Conservation (phyloP, 1,139 yeast genomes). For the Taphrina communis region DNA sequence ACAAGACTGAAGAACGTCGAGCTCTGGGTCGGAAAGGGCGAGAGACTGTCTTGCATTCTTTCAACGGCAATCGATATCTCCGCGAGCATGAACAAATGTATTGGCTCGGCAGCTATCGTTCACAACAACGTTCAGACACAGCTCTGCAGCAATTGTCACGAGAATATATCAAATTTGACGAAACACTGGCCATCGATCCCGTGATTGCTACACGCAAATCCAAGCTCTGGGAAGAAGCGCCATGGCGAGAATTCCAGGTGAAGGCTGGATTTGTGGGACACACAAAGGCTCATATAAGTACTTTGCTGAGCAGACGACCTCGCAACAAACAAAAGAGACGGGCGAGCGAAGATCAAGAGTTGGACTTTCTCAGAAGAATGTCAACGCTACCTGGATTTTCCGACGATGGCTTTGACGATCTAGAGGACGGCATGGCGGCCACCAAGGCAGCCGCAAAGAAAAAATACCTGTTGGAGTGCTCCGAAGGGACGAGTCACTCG, state of each 20-base stretch:
- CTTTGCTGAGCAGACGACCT: not conserved
- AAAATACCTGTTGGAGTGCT: slow-evolving; percentile 1
- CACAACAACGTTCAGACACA: slow-evolving; percentile 15
- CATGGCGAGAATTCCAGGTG: slow-evolving; percentile 13
- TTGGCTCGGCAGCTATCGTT: slow-evolving; percentile 28
- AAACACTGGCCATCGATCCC: slow-evolving; percentile 20
- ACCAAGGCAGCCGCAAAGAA: slow-evolving; percentile 6
- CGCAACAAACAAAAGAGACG: not conserved
- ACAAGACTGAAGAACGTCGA: slow-evolving; percentile 30
- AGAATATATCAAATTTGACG: slow-evolving; percentile 12
- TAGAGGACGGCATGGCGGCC: slow-evolving; percentile 7
- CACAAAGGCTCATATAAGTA: not conserved
- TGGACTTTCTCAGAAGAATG: slow-evolving; percentile 8
- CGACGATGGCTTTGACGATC: slow-evolving; percentile 14
- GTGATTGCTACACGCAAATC: slow-evolving; percentile 7
- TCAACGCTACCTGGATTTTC: slow-evolving; percentile 2
- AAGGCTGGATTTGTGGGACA: slow-evolving; percentile 6
- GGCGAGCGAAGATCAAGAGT: not conserved
- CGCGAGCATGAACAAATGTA: slow-evolving; percentile 32
- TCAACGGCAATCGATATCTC: slow-evolving; percentile 24
- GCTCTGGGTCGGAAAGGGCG: slow-evolving; percentile 30
- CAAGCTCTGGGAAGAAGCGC: slow-evolving; percentile 28
- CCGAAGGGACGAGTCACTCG: not conserved
- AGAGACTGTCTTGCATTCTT: slow-evolving; percentile 27
- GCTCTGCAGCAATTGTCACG: not conserved